Base-by-base conservation (phyloP, 139 green algal genomes). In the Chlorokybus atmophyticus region DNA sequence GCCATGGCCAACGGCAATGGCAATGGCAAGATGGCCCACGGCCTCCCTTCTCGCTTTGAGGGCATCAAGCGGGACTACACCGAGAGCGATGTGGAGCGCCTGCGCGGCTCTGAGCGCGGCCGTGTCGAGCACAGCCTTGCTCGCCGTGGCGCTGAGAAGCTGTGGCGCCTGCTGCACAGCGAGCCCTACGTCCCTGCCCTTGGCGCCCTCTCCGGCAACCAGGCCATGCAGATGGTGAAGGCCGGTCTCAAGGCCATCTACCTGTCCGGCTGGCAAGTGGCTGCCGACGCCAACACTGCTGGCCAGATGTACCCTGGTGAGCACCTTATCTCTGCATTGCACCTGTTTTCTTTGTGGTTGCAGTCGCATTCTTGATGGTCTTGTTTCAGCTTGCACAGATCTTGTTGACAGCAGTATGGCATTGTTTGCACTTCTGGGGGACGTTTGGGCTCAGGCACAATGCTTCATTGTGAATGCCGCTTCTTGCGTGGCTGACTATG, bases 221-320 rank as follows among this genome's bases (percentile, higher is more conserved):
- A 26, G 62, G 77, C 76, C 3, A 59, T 71, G 10, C 60, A 81
- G 66, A 70, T 66, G 53, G 71, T 66, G 24, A 50, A 62, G 40
- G 79, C 77, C 29, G 83, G 83, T 26, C 71, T 94, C 3, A 86
- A 93, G 71, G 82, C 85, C 40, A 88, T 94, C 59, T 94, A 94
- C 74, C 79, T 89, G 24, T 85, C 72, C 2, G 85, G 85, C 55
- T 94, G 85, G 85, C 84, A 93, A 60, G 83, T 90, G 39, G 83
- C 83, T 14, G 83, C 75, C 1, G 83, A 90, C 41, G 68, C 62
- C 62, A 90, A 91, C 70, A 76, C 59, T 3, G 70, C 78, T 0
- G 38, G 42, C 24, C 67, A 84, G 50, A 86, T 82, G 35, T 91
- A 91, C 75, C 83, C 83, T 17, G n/a, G n/a, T n/a, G n/a, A n/a